Conservation (phyloP, 2,329 filamentous ascomycete genomes). For the Lasiodiplodia gonubiensis region DNA sequence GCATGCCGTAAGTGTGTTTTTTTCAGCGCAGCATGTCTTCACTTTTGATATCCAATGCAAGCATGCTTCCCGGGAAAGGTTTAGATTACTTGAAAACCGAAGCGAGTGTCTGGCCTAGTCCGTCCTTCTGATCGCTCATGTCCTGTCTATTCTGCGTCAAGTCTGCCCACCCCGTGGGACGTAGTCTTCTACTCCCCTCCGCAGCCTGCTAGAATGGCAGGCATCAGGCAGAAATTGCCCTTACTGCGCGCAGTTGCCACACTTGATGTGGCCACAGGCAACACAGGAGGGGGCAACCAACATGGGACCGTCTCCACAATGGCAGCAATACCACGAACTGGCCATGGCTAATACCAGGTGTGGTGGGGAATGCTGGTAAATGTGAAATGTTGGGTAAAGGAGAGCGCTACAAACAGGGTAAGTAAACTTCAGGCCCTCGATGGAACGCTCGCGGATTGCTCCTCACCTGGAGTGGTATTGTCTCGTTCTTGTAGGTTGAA, state of each 20-base stretch:
- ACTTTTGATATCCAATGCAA: not conserved
- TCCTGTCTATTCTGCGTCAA: not conserved
- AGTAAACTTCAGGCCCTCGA: not conserved
- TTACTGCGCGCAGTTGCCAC: not conserved
- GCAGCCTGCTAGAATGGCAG: too few species aligned
- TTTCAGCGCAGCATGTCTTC: not conserved
- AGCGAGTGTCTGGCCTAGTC: not conserved
- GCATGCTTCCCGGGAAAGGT: not conserved
- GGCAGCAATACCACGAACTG: constrained; percentile 11
- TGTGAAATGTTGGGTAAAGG: not conserved
- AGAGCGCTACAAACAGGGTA: not conserved
- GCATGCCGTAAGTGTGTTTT: constrained; percentile 9
- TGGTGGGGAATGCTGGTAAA: not conserved
- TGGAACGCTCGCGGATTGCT: not conserved
- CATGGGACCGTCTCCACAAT: constrained; percentile 14
- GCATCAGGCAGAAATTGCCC: too few species aligned
- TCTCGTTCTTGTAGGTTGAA: not conserved
- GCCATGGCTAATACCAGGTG: not conserved
- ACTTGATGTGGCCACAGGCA: constrained; percentile 8
- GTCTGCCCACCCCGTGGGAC: not conserved
- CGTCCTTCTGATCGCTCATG: not conserved
- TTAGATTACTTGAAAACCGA: not conserved
- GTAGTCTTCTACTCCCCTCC: not conserved
- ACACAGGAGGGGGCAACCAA: constrained; percentile 18
- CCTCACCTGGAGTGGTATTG: not conserved